Base-by-base conservation (phyloP, 371 early-diverging fungal genomes). In the Amoeboaphelidium protococcarum region DNA sequence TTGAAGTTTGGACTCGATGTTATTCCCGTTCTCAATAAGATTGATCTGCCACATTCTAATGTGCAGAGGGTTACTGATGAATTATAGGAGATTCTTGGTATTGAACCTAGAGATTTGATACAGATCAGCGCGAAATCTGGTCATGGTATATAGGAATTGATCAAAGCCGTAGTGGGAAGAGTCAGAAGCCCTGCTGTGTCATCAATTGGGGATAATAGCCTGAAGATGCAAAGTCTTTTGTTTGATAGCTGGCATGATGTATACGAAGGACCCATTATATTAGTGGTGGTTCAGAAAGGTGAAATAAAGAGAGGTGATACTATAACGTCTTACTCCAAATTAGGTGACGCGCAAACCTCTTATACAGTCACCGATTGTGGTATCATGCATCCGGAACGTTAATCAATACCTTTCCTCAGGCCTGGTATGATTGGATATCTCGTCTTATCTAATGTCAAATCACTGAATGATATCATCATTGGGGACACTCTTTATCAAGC, bases 191-290 rank as follows among this genome's bases (percentile, higher is more conserved):
- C 88, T 21, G 65, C 80, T n/a, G 67, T 66, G 3, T 67, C 65
- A n/a, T 0, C 10, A 31, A 31, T 31, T 6, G 16, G 10, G 16
- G 23, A 21, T 3, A 54, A 60, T 6, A 58, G 58, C 0, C 69
- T 63, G 42, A 79, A 84, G 2, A 73, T 92, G 53, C 69, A 76
- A 50, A 81, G 78, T 0, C 63, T 92, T 6, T 59, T 95, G 24
- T 92, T 95, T 54, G 96, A 95, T 58, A 80, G 80, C 12, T 94
- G 94, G 94, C 88, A 88, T 59, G 91, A 94, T 57, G 69, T 69
- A 24, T 95, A 90, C 58, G 74, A 80, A 0, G 96, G 96, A 19
- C 94, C 91, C 12, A 74, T 95, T 2, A 91, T 87, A 56, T 64
- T 94, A 60, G 59, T 95, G 52, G 79, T 82, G 2, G 71, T 95